A percentile compares a stretch with the other conserved stretches of the same genome.
phyloP scores from a whole-genome alignment of 331 rosid species.

The Acacia concinna region DNA sequence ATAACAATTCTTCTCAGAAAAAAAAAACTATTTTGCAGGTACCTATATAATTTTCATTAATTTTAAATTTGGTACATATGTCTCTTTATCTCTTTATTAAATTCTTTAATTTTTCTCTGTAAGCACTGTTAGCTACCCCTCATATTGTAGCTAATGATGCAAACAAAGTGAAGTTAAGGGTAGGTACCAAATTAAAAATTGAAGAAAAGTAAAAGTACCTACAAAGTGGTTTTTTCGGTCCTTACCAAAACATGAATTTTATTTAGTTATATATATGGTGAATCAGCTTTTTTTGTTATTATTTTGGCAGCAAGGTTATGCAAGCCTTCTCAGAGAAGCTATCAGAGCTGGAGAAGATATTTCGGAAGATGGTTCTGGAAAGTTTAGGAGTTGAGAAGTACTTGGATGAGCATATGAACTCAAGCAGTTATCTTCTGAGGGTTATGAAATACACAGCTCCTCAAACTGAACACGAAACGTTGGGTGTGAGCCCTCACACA shows the following conservation, averaged over 20 bases:
- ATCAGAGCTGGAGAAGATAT: slow-evolving; percentile 54
- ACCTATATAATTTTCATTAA: no score
- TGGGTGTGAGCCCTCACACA: slow-evolving; percentile 58
- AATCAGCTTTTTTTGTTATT: not conserved
- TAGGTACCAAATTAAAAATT: not conserved
- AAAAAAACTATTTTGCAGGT: not conserved
- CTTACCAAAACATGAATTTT: not conserved
- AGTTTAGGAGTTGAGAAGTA: slow-evolving; percentile 60
- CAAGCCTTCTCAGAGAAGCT: slow-evolving; percentile 54
- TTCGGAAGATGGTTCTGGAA: slow-evolving; percentile 65
- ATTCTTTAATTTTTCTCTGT: not conserved
- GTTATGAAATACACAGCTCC: slow-evolving; percentile 66
- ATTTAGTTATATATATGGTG: not conserved
- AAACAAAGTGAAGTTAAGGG: not conserved
- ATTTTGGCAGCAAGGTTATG: slow-evolving; percentile 44
- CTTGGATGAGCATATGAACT: slow-evolving; percentile 63
- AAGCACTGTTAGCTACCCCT: not conserved
- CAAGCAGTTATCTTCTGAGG: slow-evolving; percentile 55
- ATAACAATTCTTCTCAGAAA: not conserved
- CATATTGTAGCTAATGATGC: not conserved
- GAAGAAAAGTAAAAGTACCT: not conserved
- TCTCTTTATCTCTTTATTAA: no score
- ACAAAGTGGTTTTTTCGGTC: no score
- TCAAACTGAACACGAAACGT: slow-evolving; percentile 45
- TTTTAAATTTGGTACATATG: not conserved